These are phyloP conservation scores for Wickerhamiella alocasiicola DNA, from an alignment of 805 yeast species.

Conservation along the genomic window DNA sequence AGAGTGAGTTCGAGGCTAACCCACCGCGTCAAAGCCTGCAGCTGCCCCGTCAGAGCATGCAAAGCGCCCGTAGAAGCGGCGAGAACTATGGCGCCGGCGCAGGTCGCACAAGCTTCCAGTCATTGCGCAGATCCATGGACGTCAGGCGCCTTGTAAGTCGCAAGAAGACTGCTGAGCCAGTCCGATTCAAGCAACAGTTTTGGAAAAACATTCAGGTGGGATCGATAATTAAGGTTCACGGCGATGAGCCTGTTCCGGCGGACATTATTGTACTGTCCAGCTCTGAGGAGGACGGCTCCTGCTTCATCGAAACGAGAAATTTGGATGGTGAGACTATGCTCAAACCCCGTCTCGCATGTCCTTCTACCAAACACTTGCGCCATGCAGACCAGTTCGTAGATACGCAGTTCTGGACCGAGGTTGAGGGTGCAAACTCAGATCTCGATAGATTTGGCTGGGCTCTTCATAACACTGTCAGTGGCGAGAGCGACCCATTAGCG, in stretches of 20 bases:
- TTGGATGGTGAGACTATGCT: slow-evolving; percentile 70
- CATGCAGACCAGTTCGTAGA: slow-evolving; percentile 48
- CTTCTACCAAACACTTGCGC: slow-evolving; percentile 37
- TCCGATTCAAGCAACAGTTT: slow-evolving; percentile 37
- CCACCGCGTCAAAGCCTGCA: not conserved
- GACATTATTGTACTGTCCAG: slow-evolving; percentile 59
- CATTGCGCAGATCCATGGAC: not conserved
- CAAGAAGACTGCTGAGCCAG: not conserved
- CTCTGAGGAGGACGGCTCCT: slow-evolving; percentile 58
- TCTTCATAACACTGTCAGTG: slow-evolving; percentile 37
- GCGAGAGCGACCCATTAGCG: slow-evolving; percentile 40
- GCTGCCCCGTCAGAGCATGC: not conserved
- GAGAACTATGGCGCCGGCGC: not conserved
- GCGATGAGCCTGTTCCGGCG: slow-evolving; percentile 71
- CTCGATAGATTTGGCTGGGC: slow-evolving; percentile 59
- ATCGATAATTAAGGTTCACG: slow-evolving; percentile 53
- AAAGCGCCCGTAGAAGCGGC: not conserved
- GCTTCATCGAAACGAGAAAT: slow-evolving; percentile 60
- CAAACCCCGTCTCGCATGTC: slow-evolving; percentile 46
- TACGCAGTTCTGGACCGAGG: slow-evolving; percentile 47
- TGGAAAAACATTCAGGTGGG: slow-evolving; percentile 76
- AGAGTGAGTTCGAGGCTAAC: not conserved
- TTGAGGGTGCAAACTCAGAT: slow-evolving; percentile 56
- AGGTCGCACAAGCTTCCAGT: not conserved
- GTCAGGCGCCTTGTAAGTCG: slow-evolving; percentile 1